These are phyloP conservation scores for Ophiocordyceps camponoti-leonardi DNA, from an alignment of 2,329 filamentous ascomycete genomes.

Conservation along the genomic window DNA sequence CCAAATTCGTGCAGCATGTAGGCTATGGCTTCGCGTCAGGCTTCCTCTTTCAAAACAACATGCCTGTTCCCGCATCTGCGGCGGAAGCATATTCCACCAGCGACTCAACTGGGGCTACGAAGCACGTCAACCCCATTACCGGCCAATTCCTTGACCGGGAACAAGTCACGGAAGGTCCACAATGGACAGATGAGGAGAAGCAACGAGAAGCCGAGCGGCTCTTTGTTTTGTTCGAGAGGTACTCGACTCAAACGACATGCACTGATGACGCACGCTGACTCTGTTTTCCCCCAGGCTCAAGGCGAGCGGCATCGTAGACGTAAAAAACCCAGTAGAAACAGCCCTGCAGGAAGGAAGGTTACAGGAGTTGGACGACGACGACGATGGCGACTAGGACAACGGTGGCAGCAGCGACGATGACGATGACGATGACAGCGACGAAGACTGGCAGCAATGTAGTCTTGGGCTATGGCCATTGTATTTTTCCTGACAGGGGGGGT, in stretches of 20 bases:
- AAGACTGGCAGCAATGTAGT: background rate
- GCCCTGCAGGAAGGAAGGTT: conserved; percentile 54
- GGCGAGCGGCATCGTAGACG: conserved; percentile 56
- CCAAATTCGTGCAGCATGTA: conserved; percentile 73
- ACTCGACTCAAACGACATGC: conserved; percentile 2
- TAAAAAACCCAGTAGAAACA: conserved; percentile 62
- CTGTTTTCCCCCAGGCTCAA: conserved; percentile 31
- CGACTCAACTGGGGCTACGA: conserved; percentile 12
- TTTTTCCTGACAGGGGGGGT: too few relatives aligned
- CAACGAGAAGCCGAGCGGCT: conserved; percentile 78
- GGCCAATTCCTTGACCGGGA: conserved; percentile 65
- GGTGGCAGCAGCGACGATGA: background rate
- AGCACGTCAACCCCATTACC: conserved; percentile 64
- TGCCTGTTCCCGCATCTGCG: conserved; percentile 54
- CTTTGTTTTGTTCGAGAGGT: conserved; percentile 84
- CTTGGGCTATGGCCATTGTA: too few relatives aligned
- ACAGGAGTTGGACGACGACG: conserved; percentile 46
- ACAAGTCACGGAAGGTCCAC: conserved; percentile 35
- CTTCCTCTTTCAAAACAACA: conserved; percentile 70
- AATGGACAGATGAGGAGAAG: conserved; percentile 86
- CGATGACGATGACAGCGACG: background rate
- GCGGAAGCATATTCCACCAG: conserved; percentile 25
- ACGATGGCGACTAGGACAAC: conserved; percentile 23
- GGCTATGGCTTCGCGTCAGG: conserved; percentile 90
- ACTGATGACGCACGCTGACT: conserved; percentile 6